Conservation (phyloP, 2,329 filamentous ascomycete genomes). For the Ophiocordyceps robertsii region DNA sequence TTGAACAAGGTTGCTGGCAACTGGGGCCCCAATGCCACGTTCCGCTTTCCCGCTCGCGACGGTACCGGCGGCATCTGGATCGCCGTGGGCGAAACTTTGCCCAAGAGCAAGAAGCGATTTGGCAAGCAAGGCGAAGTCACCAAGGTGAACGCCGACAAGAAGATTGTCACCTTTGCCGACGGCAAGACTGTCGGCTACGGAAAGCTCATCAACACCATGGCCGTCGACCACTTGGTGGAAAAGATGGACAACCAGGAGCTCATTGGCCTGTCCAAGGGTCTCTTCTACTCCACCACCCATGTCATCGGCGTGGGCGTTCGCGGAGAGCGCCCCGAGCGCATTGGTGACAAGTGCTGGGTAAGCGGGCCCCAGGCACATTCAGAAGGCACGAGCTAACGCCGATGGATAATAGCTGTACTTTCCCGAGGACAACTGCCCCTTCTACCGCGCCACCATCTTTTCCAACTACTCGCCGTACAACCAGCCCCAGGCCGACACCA, state of each 20-base stretch:
- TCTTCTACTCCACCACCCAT: conserved; percentile 95
- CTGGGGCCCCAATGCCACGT: conserved; percentile 97
- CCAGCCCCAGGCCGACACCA: conserved; percentile 70
- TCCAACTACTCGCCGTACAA: conserved; percentile 99
- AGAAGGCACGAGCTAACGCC: neutral
- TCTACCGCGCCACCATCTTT: conserved; percentile 99
- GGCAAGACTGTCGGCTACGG: conserved; percentile 83
- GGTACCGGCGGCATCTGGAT: conserved; percentile 99
- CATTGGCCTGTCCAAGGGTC: conserved; percentile 68
- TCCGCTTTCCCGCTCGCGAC: conserved; percentile 91
- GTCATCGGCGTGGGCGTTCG: conserved; percentile 94
- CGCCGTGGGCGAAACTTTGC: conserved; percentile 83
- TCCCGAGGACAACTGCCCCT: conserved; percentile 96
- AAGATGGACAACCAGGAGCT: conserved; percentile 81
- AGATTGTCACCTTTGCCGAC: conserved; percentile 69
- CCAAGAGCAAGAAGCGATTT: conserved; percentile 82
- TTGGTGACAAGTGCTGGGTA: conserved; percentile 98
- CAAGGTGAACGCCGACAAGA: conserved; percentile 76
- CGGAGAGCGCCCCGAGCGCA: conserved; percentile 81
- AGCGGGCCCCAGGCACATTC: conserved; percentile 12
- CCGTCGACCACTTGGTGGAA: conserved; percentile 77
- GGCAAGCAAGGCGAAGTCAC: conserved; percentile 73
- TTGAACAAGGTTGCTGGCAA: conserved; percentile 90
- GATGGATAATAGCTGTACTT: conserved; percentile 62
- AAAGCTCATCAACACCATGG: conserved; percentile 93